Evolutionary conservation across 371 early-diverging fungal genomes (phyloP).

Genomic region (Mortierella sp.): DNA sequence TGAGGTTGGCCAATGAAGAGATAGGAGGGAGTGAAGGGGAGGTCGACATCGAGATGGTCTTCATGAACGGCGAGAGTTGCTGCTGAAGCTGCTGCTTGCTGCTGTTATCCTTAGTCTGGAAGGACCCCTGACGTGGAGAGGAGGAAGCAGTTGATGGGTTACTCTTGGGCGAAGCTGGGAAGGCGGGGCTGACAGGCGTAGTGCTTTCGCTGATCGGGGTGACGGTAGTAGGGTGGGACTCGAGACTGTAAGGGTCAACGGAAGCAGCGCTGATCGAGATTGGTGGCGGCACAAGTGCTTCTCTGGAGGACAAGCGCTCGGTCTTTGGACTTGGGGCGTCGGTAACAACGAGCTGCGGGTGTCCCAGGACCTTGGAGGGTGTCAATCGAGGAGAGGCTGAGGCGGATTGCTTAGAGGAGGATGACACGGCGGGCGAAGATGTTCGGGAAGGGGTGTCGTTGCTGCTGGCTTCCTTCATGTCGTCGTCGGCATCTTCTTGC

Average conservation of each 20-base stretch:
- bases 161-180: slow-evolving; percentile 25
- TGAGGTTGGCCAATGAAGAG: slow-evolving; percentile 40
- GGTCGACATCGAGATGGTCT: slow-evolving; percentile 14
- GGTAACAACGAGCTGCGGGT: slow-evolving; percentile 38
- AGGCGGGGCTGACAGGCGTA: slow-evolving; percentile 25
- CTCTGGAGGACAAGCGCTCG: slow-evolving; percentile 14
- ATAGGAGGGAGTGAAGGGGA: slow-evolving; percentile 48
- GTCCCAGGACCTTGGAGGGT: slow-evolving; percentile 19
- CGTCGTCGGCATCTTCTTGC: slow-evolving; percentile 20
- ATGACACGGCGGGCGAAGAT: not conserved
- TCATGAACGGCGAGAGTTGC: slow-evolving; percentile 30
- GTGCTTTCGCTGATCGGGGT: slow-evolving; percentile 12
- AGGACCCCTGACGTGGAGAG: slow-evolving; percentile 21
- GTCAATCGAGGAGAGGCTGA: slow-evolving; percentile 27
- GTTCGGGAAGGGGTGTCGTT: slow-evolving; percentile 12
- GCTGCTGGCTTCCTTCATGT: not conserved
- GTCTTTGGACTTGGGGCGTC: slow-evolving; percentile 30
- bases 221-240: slow-evolving; percentile 14
- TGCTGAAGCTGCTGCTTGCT: slow-evolving; percentile 30
- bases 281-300: slow-evolving; percentile 18
- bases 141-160: not conserved
- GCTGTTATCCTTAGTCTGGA: slow-evolving; percentile 18
- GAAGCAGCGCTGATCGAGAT: slow-evolving; percentile 25
- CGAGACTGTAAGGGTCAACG: slow-evolving; percentile 16
- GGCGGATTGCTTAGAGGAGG: not conserved